phyloP scores from a whole-genome alignment of 257 asterid species.

The Salvia miltiorrhiza region DNA sequence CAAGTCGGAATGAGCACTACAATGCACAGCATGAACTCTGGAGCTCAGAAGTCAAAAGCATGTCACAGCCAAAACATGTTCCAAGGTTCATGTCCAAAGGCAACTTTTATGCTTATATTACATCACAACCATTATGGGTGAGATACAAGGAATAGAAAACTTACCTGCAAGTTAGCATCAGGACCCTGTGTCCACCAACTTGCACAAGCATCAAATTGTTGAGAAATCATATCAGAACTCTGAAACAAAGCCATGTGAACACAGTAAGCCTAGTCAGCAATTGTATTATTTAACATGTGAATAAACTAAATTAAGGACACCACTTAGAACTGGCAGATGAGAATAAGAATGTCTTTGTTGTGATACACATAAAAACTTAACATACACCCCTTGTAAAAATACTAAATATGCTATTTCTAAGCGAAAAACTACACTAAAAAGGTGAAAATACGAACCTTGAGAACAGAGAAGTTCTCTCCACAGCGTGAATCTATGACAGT shows the following conservation, averaged over 20 bases:
- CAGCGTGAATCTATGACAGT: slow-evolving; percentile 97
- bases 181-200: slow-evolving; percentile 99
- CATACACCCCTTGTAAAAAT: neutral
- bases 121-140: neutral
- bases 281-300: neutral
- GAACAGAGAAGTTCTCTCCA: slow-evolving; percentile 89
- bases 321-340: neutral
- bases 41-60: neutral
- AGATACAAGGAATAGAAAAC: slow-evolving; percentile 29
- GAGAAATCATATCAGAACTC: slow-evolving; percentile 48
- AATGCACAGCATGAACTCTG: neutral
- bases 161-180: slow-evolving; percentile 87
- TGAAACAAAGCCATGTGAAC: slow-evolving; percentile 34
- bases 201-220: slow-evolving; percentile 97
- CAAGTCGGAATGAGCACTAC: neutral
- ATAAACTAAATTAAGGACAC: slow-evolving; percentile 8
- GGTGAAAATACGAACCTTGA: slow-evolving; percentile 51
- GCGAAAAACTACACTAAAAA: neutral
- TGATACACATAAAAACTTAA: neutral
- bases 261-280: slow-evolving; percentile 25
- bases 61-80: neutral
- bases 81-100: neutral
- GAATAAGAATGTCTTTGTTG: neutral
- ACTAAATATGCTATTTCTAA: neutral
- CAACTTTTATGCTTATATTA: neutral